Percentiles rank a stretch among this genome's conserved stretches.
These are phyloP conservation scores for Brachypodium distachyon DNA, from an alignment of 202 grass and related monocot genomes.

Conservation along the genomic window DNA sequence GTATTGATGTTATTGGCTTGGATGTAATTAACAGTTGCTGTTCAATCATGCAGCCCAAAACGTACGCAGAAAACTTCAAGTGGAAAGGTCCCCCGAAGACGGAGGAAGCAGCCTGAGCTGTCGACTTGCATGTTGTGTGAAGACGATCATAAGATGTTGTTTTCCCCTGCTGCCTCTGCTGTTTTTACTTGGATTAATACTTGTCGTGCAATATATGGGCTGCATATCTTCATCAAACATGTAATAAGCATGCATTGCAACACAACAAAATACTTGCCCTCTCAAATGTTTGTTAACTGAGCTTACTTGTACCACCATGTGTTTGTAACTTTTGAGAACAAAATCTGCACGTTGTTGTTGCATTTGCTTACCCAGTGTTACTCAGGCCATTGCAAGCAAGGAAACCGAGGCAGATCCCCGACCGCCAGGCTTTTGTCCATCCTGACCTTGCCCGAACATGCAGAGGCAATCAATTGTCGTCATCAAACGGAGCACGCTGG, in stretches of 20 bases:
- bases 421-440: background rate
- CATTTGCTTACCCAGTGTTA: background rate
- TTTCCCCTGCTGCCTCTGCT: background rate
- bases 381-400: background rate
- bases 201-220: conserved; percentile 11
- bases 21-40: background rate
- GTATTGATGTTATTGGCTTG: background rate
- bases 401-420: background rate
- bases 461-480: background rate
- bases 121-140: background rate
- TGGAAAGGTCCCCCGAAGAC: conserved; percentile 66
- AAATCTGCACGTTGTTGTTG: too few species aligned
- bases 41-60: conserved; percentile 42
- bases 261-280: conserved; percentile 4
- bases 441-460: background rate
- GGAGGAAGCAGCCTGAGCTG: conserved; percentile 36
- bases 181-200: conserved; percentile 3
- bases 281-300: background rate
- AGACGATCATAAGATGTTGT: background rate
- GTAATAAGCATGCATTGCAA: conserved; percentile 40
- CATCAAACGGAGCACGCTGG: background rate
- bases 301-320: background rate
- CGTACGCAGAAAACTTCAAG: conserved; percentile 91
- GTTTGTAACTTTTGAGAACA: too few species aligned
- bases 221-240: conserved; percentile 18